A percentile compares a stretch with the other conserved stretches of the same genome.
phyloP scores from a whole-genome alignment of 768 basidiomycete species.

The Leccinum arenicola region DNA sequence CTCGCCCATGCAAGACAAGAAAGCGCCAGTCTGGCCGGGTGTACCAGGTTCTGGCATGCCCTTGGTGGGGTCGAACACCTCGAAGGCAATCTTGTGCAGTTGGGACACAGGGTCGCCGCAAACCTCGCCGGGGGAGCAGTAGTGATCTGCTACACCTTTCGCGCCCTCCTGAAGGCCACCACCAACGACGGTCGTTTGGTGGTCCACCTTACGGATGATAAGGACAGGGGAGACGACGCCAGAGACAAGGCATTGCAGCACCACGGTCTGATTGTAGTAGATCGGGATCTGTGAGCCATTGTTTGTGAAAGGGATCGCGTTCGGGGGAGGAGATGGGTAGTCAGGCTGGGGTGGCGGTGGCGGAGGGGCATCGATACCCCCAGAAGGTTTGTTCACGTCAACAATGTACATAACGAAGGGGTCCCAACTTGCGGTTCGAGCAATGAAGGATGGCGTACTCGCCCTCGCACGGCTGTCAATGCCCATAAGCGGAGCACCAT shows the following conservation, averaged over 20 bases:
- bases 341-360: slow-evolving; percentile 83
- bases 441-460: slow-evolving; percentile 84
- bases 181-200: slow-evolving; percentile 85
- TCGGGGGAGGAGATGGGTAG: slow-evolving; percentile 89
- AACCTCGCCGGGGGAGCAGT: slow-evolving; percentile 79
- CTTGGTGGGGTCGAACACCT: slow-evolving; percentile 76
- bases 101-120: slow-evolving; percentile 95
- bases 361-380: slow-evolving; percentile 72
- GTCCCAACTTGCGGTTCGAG: slow-evolving; percentile 89
- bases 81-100: slow-evolving; percentile 92
- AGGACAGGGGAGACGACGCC: slow-evolving; percentile 92
- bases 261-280: slow-evolving; percentile 96
- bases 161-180: slow-evolving; percentile 87
- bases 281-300: slow-evolving; percentile 86
- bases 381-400: slow-evolving; percentile 82
- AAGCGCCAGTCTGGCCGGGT: slow-evolving; percentile 75
- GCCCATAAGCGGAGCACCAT: slow-evolving; percentile 83
- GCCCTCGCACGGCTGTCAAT: slow-evolving; percentile 67
- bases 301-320: slow-evolving; percentile 82
- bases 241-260: slow-evolving; percentile 90
- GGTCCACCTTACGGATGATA: slow-evolving; percentile 92
- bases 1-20: slow-evolving; percentile 89
- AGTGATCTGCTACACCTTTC: slow-evolving; percentile 81
- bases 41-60: slow-evolving; percentile 72
- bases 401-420: slow-evolving; percentile 98